Conservation (phyloP, 208 protist species). For the Porcisia deanei region DNA sequence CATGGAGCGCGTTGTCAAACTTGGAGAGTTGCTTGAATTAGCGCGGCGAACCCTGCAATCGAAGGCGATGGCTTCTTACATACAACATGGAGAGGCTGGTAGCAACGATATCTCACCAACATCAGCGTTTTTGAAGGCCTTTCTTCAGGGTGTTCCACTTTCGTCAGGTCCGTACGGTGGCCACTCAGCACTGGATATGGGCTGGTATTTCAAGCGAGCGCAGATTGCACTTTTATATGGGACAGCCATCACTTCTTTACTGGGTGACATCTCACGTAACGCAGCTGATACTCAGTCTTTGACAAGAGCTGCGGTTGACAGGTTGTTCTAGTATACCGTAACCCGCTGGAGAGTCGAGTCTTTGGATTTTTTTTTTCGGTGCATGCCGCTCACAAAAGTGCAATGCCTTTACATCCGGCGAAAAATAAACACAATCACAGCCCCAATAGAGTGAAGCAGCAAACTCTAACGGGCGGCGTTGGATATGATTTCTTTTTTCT, state of each 20-base stretch:
- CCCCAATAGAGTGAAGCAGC: no score
- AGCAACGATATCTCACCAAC: constrained; percentile 11
- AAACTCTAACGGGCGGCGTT: no score
- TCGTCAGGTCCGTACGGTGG: constrained; percentile 61
- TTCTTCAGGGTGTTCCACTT: constrained; percentile 65
- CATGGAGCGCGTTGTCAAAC: constrained; percentile 63
- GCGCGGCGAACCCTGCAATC: constrained; percentile 40
- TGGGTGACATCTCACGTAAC: constrained; percentile 60
- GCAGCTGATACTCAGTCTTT: constrained; percentile 50
- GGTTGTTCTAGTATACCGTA: constrained; percentile 29
- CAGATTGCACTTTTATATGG: constrained; percentile 57
- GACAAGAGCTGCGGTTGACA: constrained; percentile 26
- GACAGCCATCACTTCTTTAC: constrained; percentile 56
- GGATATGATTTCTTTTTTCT: no score
- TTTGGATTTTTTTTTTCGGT: neutral
- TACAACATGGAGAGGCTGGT: constrained; percentile 7
- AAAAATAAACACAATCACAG: no score
- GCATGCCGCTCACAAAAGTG: no score
- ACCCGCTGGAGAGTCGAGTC: neutral
- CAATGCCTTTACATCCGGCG: no score
- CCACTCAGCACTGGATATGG: constrained; percentile 33
- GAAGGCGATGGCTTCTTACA: constrained; percentile 43
- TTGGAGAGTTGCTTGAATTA: constrained; percentile 42
- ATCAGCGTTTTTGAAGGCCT: constrained; percentile 42
- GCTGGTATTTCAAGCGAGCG: constrained; percentile 54